These are phyloP conservation scores for Candida frijolesensis DNA, from an alignment of 1,139 yeast genomes.

Conservation along the genomic window DNA sequence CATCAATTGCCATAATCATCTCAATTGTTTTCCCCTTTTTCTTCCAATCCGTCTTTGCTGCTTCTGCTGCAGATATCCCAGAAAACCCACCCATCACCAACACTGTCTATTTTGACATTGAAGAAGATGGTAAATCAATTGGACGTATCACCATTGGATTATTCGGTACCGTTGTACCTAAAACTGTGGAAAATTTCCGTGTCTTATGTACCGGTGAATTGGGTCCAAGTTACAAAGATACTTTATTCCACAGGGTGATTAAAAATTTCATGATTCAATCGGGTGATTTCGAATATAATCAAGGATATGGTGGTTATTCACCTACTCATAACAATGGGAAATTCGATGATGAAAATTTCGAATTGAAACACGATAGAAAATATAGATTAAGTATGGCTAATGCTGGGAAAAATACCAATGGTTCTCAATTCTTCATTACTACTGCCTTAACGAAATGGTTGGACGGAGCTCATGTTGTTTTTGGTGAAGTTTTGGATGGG, in stretches of 20 bases:
- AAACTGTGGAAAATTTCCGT: conserved; percentile 60
- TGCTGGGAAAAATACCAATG: conserved; percentile 63
- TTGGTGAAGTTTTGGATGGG: conserved; percentile 76
- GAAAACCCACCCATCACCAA: conserved; percentile 64
- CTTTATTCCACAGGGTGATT: conserved; percentile 60
- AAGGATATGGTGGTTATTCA: conserved; percentile 63
- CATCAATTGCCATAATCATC: conserved; percentile 19
- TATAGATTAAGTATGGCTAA: conserved; percentile 67
- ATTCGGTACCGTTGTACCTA: conserved; percentile 67
- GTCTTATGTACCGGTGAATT: conserved; percentile 66
- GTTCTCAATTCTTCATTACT: conserved; percentile 67
- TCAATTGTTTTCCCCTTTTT: conserved; percentile 24
- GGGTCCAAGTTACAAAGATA: conserved; percentile 49
- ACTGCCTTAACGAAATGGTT: conserved; percentile 65
- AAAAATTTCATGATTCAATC: conserved; percentile 64
- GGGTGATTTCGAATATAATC: conserved; percentile 62
- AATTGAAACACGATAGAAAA: conserved; percentile 58
- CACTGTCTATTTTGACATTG: conserved; percentile 84
- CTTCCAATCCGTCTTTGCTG: conserved; percentile 16
- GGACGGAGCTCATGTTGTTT: conserved; percentile 75
- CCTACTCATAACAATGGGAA: conserved; percentile 48
- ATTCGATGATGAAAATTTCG: conserved; percentile 59
- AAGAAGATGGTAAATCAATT: conserved; percentile 71
- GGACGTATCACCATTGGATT: conserved; percentile 74
- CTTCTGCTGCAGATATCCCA: conserved; percentile 28